Base-by-base conservation (phyloP, 495 filamentous ascomycete genomes). In the Penicillium bovifimosum region DNA sequence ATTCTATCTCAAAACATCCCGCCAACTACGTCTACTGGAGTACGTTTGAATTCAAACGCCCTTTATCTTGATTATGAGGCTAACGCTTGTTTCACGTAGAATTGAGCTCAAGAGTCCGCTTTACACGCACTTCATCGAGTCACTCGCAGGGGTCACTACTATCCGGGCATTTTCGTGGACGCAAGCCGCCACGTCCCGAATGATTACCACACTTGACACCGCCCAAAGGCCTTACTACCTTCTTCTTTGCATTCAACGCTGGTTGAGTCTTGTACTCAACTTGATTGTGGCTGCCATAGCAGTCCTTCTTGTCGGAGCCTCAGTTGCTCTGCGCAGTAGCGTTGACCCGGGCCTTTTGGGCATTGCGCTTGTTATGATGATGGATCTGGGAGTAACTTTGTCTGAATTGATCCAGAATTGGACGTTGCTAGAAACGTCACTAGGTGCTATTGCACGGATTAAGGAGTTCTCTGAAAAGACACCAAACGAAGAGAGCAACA, bases 1-100 rank as follows among this genome's bases (percentile, higher is more conserved):
- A 45, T 91, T 91, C 69, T 92, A 93, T 69, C 80, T 93, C n/a
- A 75, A 85, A 20, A 89, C 88, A 26, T 91, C 87, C 47, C 80
- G 86, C 53, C 88, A 93, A 67, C 71, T 91, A 27, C 90, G 91
- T 68, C 76, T 88, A 53, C 69, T 93, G 47, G 88, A 93, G 53
- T 64, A 38, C 13, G 47, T 53, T 9, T 20, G 13, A 20, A 24
- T 24, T 24, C 4, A 24, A 24, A 24, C 2, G 2, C 20, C 20
- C 20, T n/a, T n/a, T 24, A 24, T 24, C 20, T 4, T 24, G 20
- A 24, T 24, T 24, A 24, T 4, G 20, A 4, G 4, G 4, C 20
- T 24, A 24, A 24, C 4, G 20, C 20, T 2, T 2, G 4, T 24
- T 4, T 2, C 20, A 2, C 20, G 4, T 10, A 57, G 42, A 14